A percentile compares a stretch with the other conserved stretches of the same genome.
Conservation (phyloP, 2,329 filamentous ascomycete species). For the Bipolaris gigantea region DNA sequence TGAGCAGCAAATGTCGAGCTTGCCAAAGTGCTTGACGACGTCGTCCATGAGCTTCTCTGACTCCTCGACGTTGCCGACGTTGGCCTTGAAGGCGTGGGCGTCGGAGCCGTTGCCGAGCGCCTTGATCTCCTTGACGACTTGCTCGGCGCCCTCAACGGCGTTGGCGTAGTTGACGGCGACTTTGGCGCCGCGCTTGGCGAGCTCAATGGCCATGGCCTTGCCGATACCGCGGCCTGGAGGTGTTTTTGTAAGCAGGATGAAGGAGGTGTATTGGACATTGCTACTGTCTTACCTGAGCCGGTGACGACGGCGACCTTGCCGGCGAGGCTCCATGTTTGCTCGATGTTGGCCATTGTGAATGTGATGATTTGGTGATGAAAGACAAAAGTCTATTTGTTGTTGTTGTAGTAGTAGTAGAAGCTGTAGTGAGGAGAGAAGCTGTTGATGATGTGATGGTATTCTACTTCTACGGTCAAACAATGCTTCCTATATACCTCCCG, state of each 20-base stretch:
- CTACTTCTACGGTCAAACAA: conserved; percentile 16
- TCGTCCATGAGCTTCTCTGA: conserved; percentile 66
- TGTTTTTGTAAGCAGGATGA: conserved; percentile 20
- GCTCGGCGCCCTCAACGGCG: conserved; percentile 64
- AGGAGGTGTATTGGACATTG: background rate
- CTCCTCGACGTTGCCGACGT: conserved; percentile 66
- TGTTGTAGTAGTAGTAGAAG: too few relatives aligned
- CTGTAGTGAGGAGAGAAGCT: background rate
- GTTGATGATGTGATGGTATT: conserved; percentile 21
- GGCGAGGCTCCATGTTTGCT: conserved; percentile 55
- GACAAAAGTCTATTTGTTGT: too few relatives aligned
- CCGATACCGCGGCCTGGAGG: conserved; percentile 64
- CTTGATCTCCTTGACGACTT: conserved; percentile 68
- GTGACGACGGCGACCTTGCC: conserved; percentile 59
- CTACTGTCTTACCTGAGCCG: conserved; percentile 50
- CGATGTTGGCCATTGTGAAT: conserved; percentile 45
- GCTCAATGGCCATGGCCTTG: conserved; percentile 66
- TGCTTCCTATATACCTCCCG: conserved; percentile 35
- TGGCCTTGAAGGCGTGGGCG: conserved; percentile 67
- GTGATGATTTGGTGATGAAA: conserved; percentile 16
- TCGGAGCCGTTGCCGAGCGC: conserved; percentile 61
- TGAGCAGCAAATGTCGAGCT: conserved; percentile 70
- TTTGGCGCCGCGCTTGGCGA: conserved; percentile 66
- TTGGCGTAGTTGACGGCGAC: conserved; percentile 71
- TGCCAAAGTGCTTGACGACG: conserved; percentile 65